phyloP scores from a whole-genome alignment of 1,139 yeast species.

The Diutina mesorugosa region DNA sequence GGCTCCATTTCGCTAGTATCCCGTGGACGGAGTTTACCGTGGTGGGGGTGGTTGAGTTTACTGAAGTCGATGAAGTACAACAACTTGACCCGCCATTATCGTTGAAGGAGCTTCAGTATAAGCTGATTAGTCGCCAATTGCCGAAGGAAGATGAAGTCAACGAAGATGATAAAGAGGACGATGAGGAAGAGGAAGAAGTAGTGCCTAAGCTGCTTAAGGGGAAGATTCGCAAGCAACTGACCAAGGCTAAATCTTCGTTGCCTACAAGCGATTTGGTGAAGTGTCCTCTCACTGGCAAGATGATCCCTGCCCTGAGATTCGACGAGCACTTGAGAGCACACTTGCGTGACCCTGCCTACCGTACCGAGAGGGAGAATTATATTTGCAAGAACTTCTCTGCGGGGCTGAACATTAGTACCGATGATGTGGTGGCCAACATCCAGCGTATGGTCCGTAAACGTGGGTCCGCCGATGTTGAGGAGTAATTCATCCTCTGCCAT shows the following conservation, averaged over 20 bases:
- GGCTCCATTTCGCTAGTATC: slow-evolving; percentile 46
- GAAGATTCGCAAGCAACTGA: slow-evolving; percentile 56
- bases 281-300: slow-evolving; percentile 65
- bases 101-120: slow-evolving; percentile 45
- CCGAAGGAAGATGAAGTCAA: slow-evolving; percentile 4
- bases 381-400: slow-evolving; percentile 47
- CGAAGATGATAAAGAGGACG: background rate
- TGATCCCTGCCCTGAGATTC: slow-evolving; percentile 60
- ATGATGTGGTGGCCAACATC: slow-evolving; percentile 65
- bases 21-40: slow-evolving; percentile 82
- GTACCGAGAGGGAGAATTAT: slow-evolving; percentile 54
- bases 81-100: slow-evolving; percentile 51
- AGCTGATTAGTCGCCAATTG: slow-evolving; percentile 33
- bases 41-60: slow-evolving; percentile 58
- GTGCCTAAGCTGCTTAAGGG: slow-evolving; percentile 20
- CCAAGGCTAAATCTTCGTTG: slow-evolving; percentile 7
- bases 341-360: slow-evolving; percentile 68
- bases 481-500: too few relatives aligned
- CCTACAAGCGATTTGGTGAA: slow-evolving; percentile 17
- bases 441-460: slow-evolving; percentile 33
- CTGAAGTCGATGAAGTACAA: slow-evolving; percentile 48
- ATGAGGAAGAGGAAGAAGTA: background rate
- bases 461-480: background rate
- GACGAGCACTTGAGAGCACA: slow-evolving; percentile 64
- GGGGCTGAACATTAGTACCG: slow-evolving; percentile 50